These are phyloP conservation scores for Hypoxylon sp. DNA, from an alignment of 2,329 filamentous ascomycete genomes.

Conservation along the genomic window DNA sequence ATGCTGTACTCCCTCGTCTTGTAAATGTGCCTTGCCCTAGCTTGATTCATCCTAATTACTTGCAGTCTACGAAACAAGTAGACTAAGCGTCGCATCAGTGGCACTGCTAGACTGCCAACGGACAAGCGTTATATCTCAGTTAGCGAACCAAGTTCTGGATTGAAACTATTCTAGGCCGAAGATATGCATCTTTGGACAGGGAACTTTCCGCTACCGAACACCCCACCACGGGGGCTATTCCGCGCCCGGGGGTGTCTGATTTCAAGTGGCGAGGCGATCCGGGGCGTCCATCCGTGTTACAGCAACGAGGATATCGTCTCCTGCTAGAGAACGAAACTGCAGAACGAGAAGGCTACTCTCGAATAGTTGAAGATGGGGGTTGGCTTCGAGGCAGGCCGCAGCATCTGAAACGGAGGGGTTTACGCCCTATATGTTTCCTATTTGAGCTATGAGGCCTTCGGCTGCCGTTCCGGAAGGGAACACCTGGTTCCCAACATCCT, in stretches of 20 bases:
- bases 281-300: slow-evolving; percentile 10
- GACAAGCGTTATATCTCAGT: not conserved
- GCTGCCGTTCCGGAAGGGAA: slow-evolving; percentile 6
- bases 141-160: not conserved
- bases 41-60: not conserved
- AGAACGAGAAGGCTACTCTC: slow-evolving; percentile 16
- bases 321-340: slow-evolving; percentile 1
- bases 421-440: slow-evolving; percentile 10
- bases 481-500: slow-evolving; percentile 5
- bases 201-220: not conserved
- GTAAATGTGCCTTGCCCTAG: not conserved
- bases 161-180: not conserved
- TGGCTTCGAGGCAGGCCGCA: slow-evolving; percentile 17
- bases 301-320: slow-evolving; percentile 12
- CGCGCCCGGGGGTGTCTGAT: not conserved
- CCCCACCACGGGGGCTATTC: not conserved
- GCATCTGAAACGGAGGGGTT: slow-evolving; percentile 29
- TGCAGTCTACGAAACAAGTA: not conserved
- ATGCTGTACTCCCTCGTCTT: not conserved
- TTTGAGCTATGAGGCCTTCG: slow-evolving; percentile 3
- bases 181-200: not conserved
- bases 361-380: slow-evolving; percentile 20
- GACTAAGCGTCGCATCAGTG: not conserved
- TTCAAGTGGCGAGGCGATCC: slow-evolving; percentile 2
- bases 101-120: no score